Evolutionary conservation across 192 early-diverging fungal genomes (phyloP).

Genomic region (Chytriomyces confervae): DNA sequence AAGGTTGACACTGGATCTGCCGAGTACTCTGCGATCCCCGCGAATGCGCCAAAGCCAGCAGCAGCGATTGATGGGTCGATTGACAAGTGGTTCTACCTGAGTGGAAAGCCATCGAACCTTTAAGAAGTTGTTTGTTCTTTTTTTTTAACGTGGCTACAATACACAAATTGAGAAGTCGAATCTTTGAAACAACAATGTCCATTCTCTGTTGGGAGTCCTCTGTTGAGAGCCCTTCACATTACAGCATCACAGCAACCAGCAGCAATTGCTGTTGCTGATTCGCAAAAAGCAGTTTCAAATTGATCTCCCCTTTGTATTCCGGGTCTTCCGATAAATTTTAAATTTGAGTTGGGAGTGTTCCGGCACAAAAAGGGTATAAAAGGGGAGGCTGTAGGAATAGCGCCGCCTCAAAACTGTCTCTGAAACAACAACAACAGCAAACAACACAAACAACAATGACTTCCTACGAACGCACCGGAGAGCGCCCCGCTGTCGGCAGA

Average conservation of each 20-base stretch:
- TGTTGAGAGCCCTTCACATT: too few relatives aligned
- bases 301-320: too few relatives aligned
- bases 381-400: not conserved
- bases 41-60: slow-evolving; percentile 53
- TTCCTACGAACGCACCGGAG: slow-evolving; percentile 64
- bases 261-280: too few relatives aligned
- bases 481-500: slow-evolving; percentile 67
- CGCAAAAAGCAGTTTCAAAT: too few relatives aligned
- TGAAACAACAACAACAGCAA: not conserved
- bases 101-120: slow-evolving; percentile 62
- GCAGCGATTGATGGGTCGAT: slow-evolving; percentile 83
- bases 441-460: slow-evolving; percentile 56
- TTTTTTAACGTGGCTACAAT: too few relatives aligned
- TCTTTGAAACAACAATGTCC: too few relatives aligned
- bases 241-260: too few relatives aligned
- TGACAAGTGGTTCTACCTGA: slow-evolving; percentile 99
- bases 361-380: too few relatives aligned
- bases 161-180: too few relatives aligned
- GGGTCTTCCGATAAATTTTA: too few relatives aligned
- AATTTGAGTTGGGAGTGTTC: too few relatives aligned
- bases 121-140: slow-evolving; percentile 23
- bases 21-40: slow-evolving; percentile 63
- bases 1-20: slow-evolving; percentile 64
- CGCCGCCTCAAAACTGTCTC: not conserved
- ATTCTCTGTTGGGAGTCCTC: too few relatives aligned